Evolutionary conservation across 768 basidiomycete genomes (phyloP), one percentile per base, ranked within the genome.

Genomic region (Leccinum sublutescens): DNA sequence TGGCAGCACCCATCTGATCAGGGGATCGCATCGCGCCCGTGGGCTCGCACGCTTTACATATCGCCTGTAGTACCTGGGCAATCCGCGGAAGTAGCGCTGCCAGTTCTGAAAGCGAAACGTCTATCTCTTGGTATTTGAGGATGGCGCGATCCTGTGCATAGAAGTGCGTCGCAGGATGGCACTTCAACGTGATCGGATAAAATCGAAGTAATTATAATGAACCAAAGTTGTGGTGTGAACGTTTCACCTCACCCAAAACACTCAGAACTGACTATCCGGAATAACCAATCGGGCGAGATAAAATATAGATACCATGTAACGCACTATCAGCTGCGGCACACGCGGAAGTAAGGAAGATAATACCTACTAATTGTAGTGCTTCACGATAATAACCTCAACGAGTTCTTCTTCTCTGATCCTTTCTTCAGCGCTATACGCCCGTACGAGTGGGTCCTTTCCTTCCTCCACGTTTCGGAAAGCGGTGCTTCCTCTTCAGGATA

Each of bases 361-460:
- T 23, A 52, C 19, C 9, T 58, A 86, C 6, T 33, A 85, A 64
- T 80, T 85, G 58, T 82, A 86, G 59, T 85, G 83, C 64, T 81
- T 84, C 4, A 85, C 82, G 7, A 83, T 61, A 2, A 85, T 75
- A 0, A 84, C 84, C 27, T 75, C 77, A 23, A 86, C 74, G 34
- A 82, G 59, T 64, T 86, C 83, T 63, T 83, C 1, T 76, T 72
- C 40, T 77, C 77, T 21, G 59, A 68, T 11, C 75, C 69, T 27
- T 71, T 71, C 59, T 74, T 76, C 47, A 85, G 67, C 17, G 77
- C 71, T 0, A 68, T 76, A 51, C 78, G 74, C 1, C 84, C 85
- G 64, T 84, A 87, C 2, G 81, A 78, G 10, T 69, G 70, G 7
- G 80, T 82, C 57, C 84, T 66, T 8, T 70, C 81, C 60, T 75